phyloP scores from a whole-genome alignment of 495 filamentous ascomycete species.

The Daldinia concentrica region DNA sequence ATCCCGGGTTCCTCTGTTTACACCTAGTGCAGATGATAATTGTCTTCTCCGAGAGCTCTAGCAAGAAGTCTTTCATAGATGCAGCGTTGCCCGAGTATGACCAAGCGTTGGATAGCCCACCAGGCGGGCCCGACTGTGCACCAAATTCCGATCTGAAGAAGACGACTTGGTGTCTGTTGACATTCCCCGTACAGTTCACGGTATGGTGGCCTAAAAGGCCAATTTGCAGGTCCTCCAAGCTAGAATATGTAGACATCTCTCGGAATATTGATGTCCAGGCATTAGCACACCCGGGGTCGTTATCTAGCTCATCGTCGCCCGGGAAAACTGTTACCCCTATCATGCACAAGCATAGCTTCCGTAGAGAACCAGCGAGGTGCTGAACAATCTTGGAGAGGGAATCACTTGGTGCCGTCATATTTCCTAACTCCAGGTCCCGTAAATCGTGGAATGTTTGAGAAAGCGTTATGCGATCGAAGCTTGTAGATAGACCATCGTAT shows the following conservation, averaged over 20 bases:
- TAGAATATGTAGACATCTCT: constrained; percentile 20
- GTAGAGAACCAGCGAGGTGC: constrained; percentile 25
- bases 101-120: constrained; percentile 31
- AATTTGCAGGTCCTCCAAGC: constrained; percentile 23
- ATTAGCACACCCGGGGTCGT: constrained; percentile 31
- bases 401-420: constrained; percentile 31
- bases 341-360: constrained; percentile 19
- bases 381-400: constrained; percentile 28
- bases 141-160: constrained; percentile 36
- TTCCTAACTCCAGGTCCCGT: constrained; percentile 22
- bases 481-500: background rate
- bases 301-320: constrained; percentile 39
- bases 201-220: constrained; percentile 34
- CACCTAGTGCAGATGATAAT: constrained; percentile 35
- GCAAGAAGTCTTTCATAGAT: constrained; percentile 31
- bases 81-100: constrained; percentile 14
- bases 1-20: constrained; percentile 33
- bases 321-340: constrained; percentile 26
- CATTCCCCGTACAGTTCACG: constrained; percentile 20
- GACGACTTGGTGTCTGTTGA: constrained; percentile 36
- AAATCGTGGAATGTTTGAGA: constrained; percentile 21
- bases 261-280: constrained; percentile 39
- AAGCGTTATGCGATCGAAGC: background rate
- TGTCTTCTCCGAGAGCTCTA: constrained; percentile 38
- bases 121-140: constrained; percentile 23